Conservation (phyloP, 2,329 filamentous ascomycete genomes). For the Mollisiaceae sp. region DNA sequence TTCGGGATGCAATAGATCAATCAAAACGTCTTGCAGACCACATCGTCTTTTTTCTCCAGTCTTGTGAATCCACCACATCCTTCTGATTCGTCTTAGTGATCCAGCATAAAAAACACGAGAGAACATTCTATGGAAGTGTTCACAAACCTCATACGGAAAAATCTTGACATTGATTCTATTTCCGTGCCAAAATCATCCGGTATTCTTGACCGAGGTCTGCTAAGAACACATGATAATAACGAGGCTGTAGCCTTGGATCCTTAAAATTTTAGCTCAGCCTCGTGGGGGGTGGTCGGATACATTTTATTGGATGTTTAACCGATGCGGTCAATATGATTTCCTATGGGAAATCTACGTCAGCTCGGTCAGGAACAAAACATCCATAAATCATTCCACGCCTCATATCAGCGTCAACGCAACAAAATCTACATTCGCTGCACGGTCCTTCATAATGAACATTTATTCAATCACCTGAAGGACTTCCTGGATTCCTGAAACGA, state of each 20-base stretch:
- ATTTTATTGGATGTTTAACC: slow-evolving; percentile 14
- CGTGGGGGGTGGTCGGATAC: not conserved
- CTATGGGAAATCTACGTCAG: not conserved
- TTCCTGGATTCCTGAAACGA: slow-evolving; percentile 20
- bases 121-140: too few species aligned
- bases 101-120: too few species aligned
- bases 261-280: not conserved
- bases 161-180: not conserved
- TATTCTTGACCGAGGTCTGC: not conserved
- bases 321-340: not conserved
- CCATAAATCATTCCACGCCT: slow-evolving; percentile 9
- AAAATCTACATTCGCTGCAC: slow-evolving; percentile 17
- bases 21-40: too few species aligned
- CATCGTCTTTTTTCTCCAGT: too few species aligned
- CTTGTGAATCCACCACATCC: too few species aligned
- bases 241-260: not conserved
- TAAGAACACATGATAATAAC: not conserved
- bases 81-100: too few species aligned
- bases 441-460: slow-evolving; percentile 19
- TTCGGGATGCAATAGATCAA: too few species aligned
- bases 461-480: slow-evolving; percentile 23
- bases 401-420: slow-evolving; percentile 12
- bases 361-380: slow-evolving; percentile 12
- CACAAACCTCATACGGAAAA: too few species aligned
- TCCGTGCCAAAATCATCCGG: not conserved